Evolutionary conservation across 2,329 filamentous ascomycete genomes (phyloP), one percentile per base, ranked within the genome.

Genomic region (Rhynchosporium agropyri): DNA sequence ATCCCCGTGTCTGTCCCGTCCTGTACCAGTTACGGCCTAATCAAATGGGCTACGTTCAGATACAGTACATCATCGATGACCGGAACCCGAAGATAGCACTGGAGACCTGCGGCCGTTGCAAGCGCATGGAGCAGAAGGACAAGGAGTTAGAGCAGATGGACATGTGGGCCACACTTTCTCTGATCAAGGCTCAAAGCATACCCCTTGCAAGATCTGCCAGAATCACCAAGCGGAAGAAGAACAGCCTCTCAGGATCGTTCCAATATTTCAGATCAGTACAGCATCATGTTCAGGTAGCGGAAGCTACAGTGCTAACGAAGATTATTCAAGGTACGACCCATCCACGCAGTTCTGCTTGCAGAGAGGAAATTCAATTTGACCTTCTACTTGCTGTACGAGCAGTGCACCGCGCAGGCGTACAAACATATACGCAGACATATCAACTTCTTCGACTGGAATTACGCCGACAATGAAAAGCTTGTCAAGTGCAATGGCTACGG

Each of bases 161-260:
- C 55, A 68, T 49, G 43, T 62, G 0, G 65, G 65, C 58, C 57
- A 67, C 42, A 33, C 46, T 65, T 58, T 64, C 55, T 61, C 45
- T 58, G 61, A 66, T 66, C 61, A 67, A 64, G 61, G 61, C 63
- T 66, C 45, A 59, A 50, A 64, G 64, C 58, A 65, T 60, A 68
- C 60, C 62, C 53, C 60, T 64, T 67, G 58, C 59, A 56, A 67
- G 58, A 67, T 67, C 56, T 68, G 63, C 65, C 67, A 64, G 62
- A 68, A 67, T 55, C 63, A 65, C 53, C 61, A 67, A 65, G 56
- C 57, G 51, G 64, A 68, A 63, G 61, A 67, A 62, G 62, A 66
- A 68, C 58, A 65, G 64, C 60, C 60, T 60, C 60, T 63, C 50
- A 65, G 54, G 56, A 64, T 66, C 36, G 64, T 62, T 33, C 60